Evolutionary conservation across 257 asterid genomes (phyloP), one percentile per base, ranked within the genome.

Genomic region (Primulina eburnea): DNA sequence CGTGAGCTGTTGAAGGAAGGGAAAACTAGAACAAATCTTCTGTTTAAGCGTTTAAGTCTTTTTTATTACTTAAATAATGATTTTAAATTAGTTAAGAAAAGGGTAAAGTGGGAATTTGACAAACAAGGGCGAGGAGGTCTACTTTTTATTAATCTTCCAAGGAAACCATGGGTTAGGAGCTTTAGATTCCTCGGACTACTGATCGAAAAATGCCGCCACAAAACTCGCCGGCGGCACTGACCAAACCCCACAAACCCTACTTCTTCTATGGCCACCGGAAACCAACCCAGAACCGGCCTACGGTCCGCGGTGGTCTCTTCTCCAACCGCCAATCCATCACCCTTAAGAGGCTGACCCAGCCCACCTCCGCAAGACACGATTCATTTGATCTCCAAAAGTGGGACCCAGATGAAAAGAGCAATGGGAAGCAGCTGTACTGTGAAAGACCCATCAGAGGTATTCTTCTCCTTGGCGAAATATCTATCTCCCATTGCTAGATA

Each of bases 261-360:
- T 87, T 93, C 81, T 93, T 82, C 85, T 87, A 87, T 76, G 99
- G 99, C 74, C 99, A 90, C 87, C 96, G 96, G 16, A 87, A 83
- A 43, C 92, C 96, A 67, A 76, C 92, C 73, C 97, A 89, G 73
- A 81, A 87, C 84, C 90, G 96, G 60, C 97, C 97, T 67, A 82
- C 96, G 63, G 97, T 93, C 37, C 91, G 82, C 29, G 99, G 99
- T 21, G 97, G 97, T 71, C 77, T 85, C 24, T 90, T 93, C 83
- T 77, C 96, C 78, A 90, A 89, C 83, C 96, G 96, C 75, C 92
- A 80, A 58, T 71, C 79, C 21, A 2, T 80, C 32, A 84, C 64
- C 63, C 89, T 81, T 1, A 62, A 67, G 20, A 80, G 76, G 66
- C 35, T 76, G 67, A 67, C 32, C 68, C 79, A 26, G 67, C 83